Evolutionary conservation across 805 yeast genomes (phyloP).

Genomic region (Helenozyma baotianmanensis): DNA sequence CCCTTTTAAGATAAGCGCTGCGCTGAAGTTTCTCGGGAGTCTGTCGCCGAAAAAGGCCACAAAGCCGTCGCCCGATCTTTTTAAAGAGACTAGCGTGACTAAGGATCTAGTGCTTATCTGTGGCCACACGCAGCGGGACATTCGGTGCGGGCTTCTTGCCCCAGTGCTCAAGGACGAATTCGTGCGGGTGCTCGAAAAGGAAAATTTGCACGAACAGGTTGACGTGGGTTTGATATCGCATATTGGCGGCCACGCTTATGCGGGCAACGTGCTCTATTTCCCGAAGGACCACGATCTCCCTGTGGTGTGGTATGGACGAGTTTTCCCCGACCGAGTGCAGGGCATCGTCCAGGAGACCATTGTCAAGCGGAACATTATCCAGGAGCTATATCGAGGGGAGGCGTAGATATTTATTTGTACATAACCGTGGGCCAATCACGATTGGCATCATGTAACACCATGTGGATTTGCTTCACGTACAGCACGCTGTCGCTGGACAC

Average conservation of each 20-base stretch:
- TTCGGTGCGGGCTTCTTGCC: conserved; percentile 64
- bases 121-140: conserved; percentile 62
- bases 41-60: conserved; percentile 1
- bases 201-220: conserved; percentile 23
- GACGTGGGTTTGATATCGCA: conserved; percentile 63
- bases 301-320: conserved; percentile 72
- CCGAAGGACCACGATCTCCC: conserved; percentile 28
- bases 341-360: conserved; percentile 58
- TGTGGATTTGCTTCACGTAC: too few species aligned
- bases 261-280: conserved; percentile 71
- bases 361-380: conserved; percentile 43
- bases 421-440: too few species aligned
- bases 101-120: conserved; percentile 49
- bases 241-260: conserved; percentile 83
- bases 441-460: too few species aligned
- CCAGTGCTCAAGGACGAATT: conserved; percentile 55
- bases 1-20: conserved; percentile 14
- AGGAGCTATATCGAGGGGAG: conserved; percentile 53
- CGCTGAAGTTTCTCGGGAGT: too few species aligned
- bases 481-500: too few species aligned
- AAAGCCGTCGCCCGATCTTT: conserved; percentile 1
- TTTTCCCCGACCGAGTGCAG: conserved; percentile 60
- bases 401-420: too few species aligned
- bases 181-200: conserved; percentile 30
- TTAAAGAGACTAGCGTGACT: conserved; percentile 3